These are phyloP conservation scores for Penicillium cosmopolitanum DNA, from an alignment of 495 filamentous ascomycete species.

Conservation along the genomic window DNA sequence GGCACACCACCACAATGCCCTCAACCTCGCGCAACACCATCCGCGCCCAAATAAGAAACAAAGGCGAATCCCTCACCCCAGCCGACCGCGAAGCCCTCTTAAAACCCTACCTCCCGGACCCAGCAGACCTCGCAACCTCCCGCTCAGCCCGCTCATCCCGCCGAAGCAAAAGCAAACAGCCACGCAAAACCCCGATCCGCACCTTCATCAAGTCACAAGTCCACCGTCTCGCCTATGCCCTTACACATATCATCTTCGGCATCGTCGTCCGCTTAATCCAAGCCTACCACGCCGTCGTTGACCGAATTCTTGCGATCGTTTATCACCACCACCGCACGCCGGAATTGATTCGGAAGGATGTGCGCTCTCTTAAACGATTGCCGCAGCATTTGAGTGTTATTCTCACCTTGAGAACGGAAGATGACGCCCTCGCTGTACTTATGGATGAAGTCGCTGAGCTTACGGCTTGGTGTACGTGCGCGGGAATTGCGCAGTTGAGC, in stretches of 20 bases:
- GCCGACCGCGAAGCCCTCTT: slow-evolving; percentile 73
- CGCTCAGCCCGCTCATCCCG: slow-evolving; percentile 27
- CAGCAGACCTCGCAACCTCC: slow-evolving; percentile 44
- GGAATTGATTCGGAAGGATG: slow-evolving; percentile 85
- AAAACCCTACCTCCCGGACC: slow-evolving; percentile 74
- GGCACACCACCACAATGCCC: slow-evolving; percentile 50
- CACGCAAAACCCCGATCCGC: slow-evolving; percentile 57
- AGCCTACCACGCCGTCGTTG: slow-evolving; percentile 73
- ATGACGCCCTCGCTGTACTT: slow-evolving; percentile 73
- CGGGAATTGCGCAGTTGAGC: slow-evolving; percentile 81
- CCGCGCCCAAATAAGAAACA: slow-evolving; percentile 61
- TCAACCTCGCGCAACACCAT: slow-evolving; percentile 53
- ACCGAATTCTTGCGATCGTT: slow-evolving; percentile 75
- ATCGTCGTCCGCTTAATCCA: slow-evolving; percentile 81
- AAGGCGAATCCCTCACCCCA: slow-evolving; percentile 61
- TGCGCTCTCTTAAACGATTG: slow-evolving; percentile 69
- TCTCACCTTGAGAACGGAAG: slow-evolving; percentile 71
- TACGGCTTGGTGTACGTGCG: slow-evolving; percentile 86
- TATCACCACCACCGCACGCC: slow-evolving; percentile 94
- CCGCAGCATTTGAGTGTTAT: slow-evolving; percentile 89
- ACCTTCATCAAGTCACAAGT: slow-evolving; percentile 68
- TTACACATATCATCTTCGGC: slow-evolving; percentile 82
- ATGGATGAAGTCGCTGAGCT: slow-evolving; percentile 90
- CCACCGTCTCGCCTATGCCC: slow-evolving; percentile 67
- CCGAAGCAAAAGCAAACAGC: slow-evolving; percentile 18